These are phyloP conservation scores for Achaetomium macrosporum DNA, from an alignment of 2,329 filamentous ascomycete genomes.

Conservation along the genomic window DNA sequence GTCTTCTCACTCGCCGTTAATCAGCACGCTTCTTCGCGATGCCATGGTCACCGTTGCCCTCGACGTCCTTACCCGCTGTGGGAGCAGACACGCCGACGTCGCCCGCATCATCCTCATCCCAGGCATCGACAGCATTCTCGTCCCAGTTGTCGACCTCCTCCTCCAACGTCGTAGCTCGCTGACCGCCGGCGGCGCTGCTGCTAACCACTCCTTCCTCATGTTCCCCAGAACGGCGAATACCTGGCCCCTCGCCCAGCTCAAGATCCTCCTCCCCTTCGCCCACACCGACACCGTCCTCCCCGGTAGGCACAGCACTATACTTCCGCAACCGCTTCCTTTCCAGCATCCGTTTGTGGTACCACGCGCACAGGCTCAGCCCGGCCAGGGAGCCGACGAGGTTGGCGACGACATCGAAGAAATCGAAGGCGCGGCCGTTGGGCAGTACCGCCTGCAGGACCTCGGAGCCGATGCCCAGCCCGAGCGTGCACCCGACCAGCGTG, in stretches of 20 bases:
- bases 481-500: conserved; percentile 73
- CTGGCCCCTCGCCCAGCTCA: conserved; percentile 63
- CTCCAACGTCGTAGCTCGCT: conserved; percentile 50
- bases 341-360: conserved; percentile 95
- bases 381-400: conserved; percentile 74
- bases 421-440: conserved; percentile 65
- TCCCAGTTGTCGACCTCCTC: conserved; percentile 92
- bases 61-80: conserved; percentile 14
- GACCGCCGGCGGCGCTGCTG: conserved; percentile 17
- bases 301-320: conserved; percentile 64
- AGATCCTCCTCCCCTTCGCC: conserved; percentile 60
- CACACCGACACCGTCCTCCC: conserved; percentile 39
- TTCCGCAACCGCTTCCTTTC: conserved; percentile 74
- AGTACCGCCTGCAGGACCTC: conserved; percentile 71
- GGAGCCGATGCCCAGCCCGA: conserved; percentile 63
- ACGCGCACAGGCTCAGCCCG: conserved; percentile 69
- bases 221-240: conserved; percentile 29
- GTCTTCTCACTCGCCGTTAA: conserved; percentile 9
- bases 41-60: conserved; percentile 12
- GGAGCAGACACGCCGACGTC: conserved; percentile 23
- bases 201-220: conserved; percentile 55
- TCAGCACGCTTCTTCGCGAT: conserved; percentile 28
- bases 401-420: conserved; percentile 79
- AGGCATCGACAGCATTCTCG: conserved; percentile 63
- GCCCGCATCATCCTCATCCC: conserved; percentile 47